Base-by-base conservation (phyloP, 2,329 filamentous ascomycete genomes). In the Ciborinia camelliae region DNA sequence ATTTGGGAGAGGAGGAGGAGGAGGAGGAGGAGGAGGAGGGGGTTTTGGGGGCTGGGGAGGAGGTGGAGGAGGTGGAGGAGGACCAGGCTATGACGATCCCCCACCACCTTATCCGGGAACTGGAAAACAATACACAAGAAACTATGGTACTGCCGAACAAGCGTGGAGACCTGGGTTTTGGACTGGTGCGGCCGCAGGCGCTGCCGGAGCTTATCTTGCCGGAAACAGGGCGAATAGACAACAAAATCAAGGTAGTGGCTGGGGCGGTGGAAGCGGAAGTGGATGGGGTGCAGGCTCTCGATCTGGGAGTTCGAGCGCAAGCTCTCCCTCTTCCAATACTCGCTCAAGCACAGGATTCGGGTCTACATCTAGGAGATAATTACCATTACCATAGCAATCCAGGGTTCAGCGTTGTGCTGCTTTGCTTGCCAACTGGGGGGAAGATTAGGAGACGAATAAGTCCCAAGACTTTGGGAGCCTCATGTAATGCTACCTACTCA, bases 131-230 rank as follows among this genome's bases (percentile, higher is more conserved):
- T 68, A 69, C 7, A 66, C 71, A 39, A 74, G 71, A 62, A 63
- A 63, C 23, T 71, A 67, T 64, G 61, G 63, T 15, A 39, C 52
- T 43, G 63, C 65, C 28, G 74, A 77, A 65, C 76, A 84, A 67
- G 80, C 81, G 1, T 92, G 89, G 88, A 81, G 82, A 58, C 89
- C 90, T 6, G 90, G 90, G 1, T 92, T 92, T 77, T 92, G 89
- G 89, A 84, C 80, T 23, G 26, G 77, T 85, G n/a, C 73, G 12
- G 81, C 84, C 0, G 83, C 84, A 20, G 90, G 90, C 52, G 88
- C 86, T 6, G 89, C 89, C 1, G 89, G 88, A 3, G 87, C 81
- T 1, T 91, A 91, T 72, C 88, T 89, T 1, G 89, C 88, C 4
- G 87, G 81, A 1, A 91, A 90, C 72, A 74, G 83, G 65, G 86